phyloP scores from a whole-genome alignment of 2,329 filamentous ascomycete species.

The Cadophora gregata region DNA sequence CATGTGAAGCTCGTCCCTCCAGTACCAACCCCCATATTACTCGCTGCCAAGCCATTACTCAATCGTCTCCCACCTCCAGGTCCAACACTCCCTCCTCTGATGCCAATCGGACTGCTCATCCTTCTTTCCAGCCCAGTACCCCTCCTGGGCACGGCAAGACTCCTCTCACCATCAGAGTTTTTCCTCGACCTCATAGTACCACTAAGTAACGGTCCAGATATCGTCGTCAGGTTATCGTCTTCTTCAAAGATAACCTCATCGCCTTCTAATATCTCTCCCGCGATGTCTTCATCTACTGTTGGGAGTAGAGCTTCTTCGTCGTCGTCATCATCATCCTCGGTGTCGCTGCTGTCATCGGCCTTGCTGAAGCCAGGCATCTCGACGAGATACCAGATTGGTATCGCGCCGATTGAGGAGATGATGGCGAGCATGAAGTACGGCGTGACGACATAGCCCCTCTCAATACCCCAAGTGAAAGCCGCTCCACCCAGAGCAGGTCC shows the following conservation, averaged over 20 bases:
- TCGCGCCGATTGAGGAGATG: slow-evolving; percentile 67
- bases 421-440: slow-evolving; percentile 81
- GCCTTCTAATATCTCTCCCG: slow-evolving; percentile 32
- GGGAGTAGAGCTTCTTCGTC: slow-evolving; percentile 32
- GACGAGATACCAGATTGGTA: slow-evolving; percentile 76
- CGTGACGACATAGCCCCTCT: slow-evolving; percentile 75
- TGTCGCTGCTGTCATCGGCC: slow-evolving; percentile 42
- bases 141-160: background rate
- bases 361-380: slow-evolving; percentile 72
- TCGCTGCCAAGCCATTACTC: slow-evolving; percentile 44
- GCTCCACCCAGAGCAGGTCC: slow-evolving; percentile 78
- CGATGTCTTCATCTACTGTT: slow-evolving; percentile 29
- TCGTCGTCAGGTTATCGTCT: slow-evolving; percentile 27
- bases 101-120: slow-evolving; percentile 43
- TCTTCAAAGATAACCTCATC: slow-evolving; percentile 33
- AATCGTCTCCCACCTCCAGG: slow-evolving; percentile 42
- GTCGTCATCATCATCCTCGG: slow-evolving; percentile 29
- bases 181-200: slow-evolving; percentile 13
- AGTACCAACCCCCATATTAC: slow-evolving; percentile 42
- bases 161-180: slow-evolving; percentile 15
- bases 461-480: slow-evolving; percentile 77
- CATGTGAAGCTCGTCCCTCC: slow-evolving; percentile 42
- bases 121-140: slow-evolving; percentile 31
- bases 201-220: slow-evolving; percentile 21
- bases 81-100: slow-evolving; percentile 40